Conservation (phyloP, 1,139 yeast genomes). For the Scheffersomyces illinoinensis region DNA sequence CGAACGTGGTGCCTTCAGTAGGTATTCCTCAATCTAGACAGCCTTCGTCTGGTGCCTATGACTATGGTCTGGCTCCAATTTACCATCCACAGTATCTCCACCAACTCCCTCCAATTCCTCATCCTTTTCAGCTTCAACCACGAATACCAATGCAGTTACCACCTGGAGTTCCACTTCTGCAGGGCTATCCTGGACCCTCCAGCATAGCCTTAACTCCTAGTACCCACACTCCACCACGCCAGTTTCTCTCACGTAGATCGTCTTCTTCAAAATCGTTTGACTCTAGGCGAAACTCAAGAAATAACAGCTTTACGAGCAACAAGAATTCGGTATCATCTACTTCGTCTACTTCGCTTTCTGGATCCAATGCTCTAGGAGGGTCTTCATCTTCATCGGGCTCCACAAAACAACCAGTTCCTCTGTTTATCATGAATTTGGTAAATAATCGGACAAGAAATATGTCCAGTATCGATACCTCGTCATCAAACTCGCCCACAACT, state of each 20-base stretch:
- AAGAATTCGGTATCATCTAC: slow-evolving; percentile 11
- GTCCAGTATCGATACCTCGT: not conserved
- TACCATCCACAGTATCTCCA: slow-evolving; percentile 1
- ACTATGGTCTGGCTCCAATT: not conserved
- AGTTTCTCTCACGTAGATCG: slow-evolving; percentile 8
- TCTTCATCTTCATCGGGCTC: not conserved
- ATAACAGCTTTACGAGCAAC: slow-evolving; percentile 8
- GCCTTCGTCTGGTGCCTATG: not conserved
- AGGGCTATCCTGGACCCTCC: not conserved
- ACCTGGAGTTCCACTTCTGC: not conserved
- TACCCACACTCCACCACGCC: not conserved
- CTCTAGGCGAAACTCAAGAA: slow-evolving; percentile 13
- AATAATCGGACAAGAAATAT: slow-evolving; percentile 1
- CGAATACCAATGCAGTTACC: not conserved
- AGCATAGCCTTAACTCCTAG: not conserved
- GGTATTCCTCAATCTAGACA: not conserved
- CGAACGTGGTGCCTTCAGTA: not conserved
- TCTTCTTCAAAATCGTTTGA: slow-evolving; percentile 9
- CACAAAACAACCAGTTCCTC: slow-evolving; percentile 20
- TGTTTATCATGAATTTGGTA: slow-evolving; percentile 34
- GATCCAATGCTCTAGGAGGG: not conserved
- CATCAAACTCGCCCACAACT: not conserved
- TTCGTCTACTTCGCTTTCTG: slow-evolving; percentile 3
- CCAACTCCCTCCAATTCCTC: slow-evolving; percentile 1
- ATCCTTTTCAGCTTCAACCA: not conserved